Evolutionary conservation across 140 eudicot species (phyloP).

Genomic region (Erigeron philadelphicus): DNA sequence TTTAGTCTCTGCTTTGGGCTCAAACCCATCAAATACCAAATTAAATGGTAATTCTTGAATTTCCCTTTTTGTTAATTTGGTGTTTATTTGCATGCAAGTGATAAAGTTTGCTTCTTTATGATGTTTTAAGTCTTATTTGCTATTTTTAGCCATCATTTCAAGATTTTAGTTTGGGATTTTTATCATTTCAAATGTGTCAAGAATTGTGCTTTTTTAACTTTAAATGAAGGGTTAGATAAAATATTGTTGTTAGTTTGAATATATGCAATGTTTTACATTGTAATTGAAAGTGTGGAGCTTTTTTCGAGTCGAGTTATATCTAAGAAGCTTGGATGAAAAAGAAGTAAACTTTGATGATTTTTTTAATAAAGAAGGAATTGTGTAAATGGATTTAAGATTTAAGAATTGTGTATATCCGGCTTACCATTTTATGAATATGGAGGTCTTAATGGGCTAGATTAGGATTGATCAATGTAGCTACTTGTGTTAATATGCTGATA

Average conservation of each 20-base stretch:
- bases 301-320: background rate
- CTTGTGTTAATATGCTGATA: background rate
- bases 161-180: background rate
- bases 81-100: background rate
- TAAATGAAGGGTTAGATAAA: no score
- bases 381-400: background rate
- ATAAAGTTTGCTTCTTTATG: background rate
- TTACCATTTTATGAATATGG: background rate
- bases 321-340: background rate
- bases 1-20: conserved; percentile 35
- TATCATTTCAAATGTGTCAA: background rate
- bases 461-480: background rate
- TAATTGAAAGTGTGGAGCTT: conserved; percentile 1
- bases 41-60: conserved; percentile 34
- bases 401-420: background rate
- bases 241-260: no score
- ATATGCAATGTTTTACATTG: background rate
- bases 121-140: background rate
- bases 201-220: background rate
- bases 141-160: background rate
- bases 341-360: background rate
- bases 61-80: background rate
- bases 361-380: background rate
- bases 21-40: conserved; percentile 28
- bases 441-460: background rate